These are phyloP conservation scores for Triadica sebifera DNA, from an alignment of 345 rosid species.

Conservation along the genomic window DNA sequence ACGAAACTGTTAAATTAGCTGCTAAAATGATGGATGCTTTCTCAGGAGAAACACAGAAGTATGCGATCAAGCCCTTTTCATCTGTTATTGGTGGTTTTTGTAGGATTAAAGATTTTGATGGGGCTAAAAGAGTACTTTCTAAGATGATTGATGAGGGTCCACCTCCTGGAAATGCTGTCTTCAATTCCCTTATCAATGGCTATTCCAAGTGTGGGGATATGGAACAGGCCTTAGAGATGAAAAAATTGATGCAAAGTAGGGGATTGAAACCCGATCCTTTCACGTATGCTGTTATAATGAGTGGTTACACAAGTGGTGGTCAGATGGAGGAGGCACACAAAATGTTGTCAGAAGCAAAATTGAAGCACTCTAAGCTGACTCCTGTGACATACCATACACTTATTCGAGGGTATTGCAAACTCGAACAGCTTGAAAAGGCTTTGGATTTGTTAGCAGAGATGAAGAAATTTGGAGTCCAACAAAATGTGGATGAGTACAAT, in stretches of 20 bases:
- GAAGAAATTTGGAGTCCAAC: slow-evolving; percentile 57
- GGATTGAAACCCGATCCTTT: slow-evolving; percentile 82
- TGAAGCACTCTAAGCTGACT: slow-evolving; percentile 61
- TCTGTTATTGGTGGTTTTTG: slow-evolving; percentile 66
- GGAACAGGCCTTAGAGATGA: slow-evolving; percentile 51
- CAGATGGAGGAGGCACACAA: slow-evolving; percentile 64
- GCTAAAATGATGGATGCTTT: slow-evolving; percentile 50
- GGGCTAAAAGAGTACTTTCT: slow-evolving; percentile 50
- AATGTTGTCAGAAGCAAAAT: slow-evolving; percentile 62
- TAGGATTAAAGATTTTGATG: slow-evolving; percentile 55
- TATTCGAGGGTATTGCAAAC: slow-evolving; percentile 76
- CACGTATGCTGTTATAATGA: slow-evolving; percentile 70
- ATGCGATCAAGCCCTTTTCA: slow-evolving; percentile 67
- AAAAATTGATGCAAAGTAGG: slow-evolving; percentile 65
- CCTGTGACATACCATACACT: slow-evolving; percentile 74
- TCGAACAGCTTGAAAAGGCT: slow-evolving; percentile 70
- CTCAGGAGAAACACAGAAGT: slow-evolving; percentile 45
- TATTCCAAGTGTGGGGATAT: slow-evolving; percentile 60
- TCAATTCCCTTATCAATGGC: slow-evolving; percentile 55
- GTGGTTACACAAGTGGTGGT: slow-evolving; percentile 73
- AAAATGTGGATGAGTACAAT: slow-evolving; percentile 66
- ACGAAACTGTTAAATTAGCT: slow-evolving; percentile 63
- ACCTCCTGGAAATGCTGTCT: slow-evolving; percentile 75
- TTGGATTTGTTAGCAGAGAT: slow-evolving; percentile 64
- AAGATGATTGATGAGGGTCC: slow-evolving; percentile 78